These are phyloP conservation scores for Pythium angustatum DNA, from an alignment of 352 stramenopile species.

Conservation along the genomic window DNA sequence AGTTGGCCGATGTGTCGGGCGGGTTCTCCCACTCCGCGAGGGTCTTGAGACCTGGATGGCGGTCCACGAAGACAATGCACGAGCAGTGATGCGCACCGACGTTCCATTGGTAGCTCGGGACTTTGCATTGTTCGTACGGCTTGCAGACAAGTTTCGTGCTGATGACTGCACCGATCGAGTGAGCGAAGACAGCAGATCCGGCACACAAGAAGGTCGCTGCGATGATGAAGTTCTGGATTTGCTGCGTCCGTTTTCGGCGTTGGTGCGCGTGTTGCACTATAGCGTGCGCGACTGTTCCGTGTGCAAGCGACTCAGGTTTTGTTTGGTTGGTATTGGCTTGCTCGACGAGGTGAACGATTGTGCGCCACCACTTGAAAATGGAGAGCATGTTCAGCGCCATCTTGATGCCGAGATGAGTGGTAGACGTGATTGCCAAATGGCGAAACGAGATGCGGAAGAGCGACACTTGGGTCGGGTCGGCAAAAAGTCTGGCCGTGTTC, in stretches of 20 bases:
- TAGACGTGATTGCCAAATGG: conserved; percentile 41
- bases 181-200: conserved; percentile 18
- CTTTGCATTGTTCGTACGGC: not conserved
- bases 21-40: conserved; percentile 28
- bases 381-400: conserved; percentile 38
- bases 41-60: not conserved
- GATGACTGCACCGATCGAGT: conserved; percentile 15
- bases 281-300: not conserved
- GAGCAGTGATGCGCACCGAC: conserved; percentile 15
- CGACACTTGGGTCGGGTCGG: conserved; percentile 41
- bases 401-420: conserved; percentile 33
- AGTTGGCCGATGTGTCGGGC: conserved; percentile 18
- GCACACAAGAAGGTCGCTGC: conserved; percentile 6
- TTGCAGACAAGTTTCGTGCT: conserved; percentile 9
- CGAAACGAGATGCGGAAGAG: conserved; percentile 47
- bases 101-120: conserved; percentile 19
- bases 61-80: conserved; percentile 31
- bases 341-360: conserved; percentile 30
- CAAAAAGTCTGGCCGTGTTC: conserved; percentile 40
- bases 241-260: no score
- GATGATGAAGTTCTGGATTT: not conserved
- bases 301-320: not conserved
- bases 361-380: conserved; percentile 43
- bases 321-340: not conserved
- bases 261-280: not conserved